These are phyloP conservation scores for Yamadazyma tumulicola DNA, from an alignment of 805 yeast species.

Conservation along the genomic window DNA sequence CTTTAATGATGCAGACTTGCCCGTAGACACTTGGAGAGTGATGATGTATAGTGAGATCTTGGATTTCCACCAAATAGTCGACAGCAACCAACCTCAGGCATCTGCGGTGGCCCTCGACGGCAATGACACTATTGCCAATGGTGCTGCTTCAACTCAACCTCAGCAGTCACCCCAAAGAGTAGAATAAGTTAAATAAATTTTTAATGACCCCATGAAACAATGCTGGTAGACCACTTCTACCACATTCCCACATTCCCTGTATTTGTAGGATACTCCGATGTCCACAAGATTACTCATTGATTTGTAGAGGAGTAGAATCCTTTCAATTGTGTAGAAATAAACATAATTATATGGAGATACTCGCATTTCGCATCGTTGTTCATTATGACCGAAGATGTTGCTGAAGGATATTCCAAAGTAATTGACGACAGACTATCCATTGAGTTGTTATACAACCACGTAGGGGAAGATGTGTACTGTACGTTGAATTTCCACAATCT, in stretches of 20 bases:
- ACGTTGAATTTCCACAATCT: slow-evolving; percentile 20
- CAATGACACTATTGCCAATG: slow-evolving; percentile 27
- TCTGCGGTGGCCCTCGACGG: too few relatives aligned
- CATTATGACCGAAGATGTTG: neutral
- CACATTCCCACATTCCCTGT: too few relatives aligned
- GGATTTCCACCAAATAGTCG: slow-evolving; percentile 90
- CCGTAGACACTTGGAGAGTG: slow-evolving; percentile 97
- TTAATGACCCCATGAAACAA: neutral
- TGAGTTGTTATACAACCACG: slow-evolving; percentile 14
- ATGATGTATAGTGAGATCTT: slow-evolving; percentile 98
- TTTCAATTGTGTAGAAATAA: too few relatives aligned
- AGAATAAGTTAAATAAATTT: slow-evolving; percentile 5
- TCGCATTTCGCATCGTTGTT: too few relatives aligned
- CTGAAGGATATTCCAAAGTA: slow-evolving; percentile 14
- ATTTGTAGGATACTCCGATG: too few relatives aligned
- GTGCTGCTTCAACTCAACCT: slow-evolving; percentile 18
- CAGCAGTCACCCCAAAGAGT: slow-evolving; percentile 8
- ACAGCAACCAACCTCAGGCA: slow-evolving; percentile 23
- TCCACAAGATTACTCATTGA: too few relatives aligned
- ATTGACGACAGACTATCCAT: slow-evolving; percentile 20
- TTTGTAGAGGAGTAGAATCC: too few relatives aligned
- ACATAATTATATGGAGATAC: too few relatives aligned
- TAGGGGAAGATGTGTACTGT: slow-evolving; percentile 16
- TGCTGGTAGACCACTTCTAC: too few relatives aligned
- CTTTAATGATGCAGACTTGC: slow-evolving; percentile 95